Evolutionary conservation across 441 rosid genomes (phyloP).

Genomic region (Sinapis alba): DNA sequence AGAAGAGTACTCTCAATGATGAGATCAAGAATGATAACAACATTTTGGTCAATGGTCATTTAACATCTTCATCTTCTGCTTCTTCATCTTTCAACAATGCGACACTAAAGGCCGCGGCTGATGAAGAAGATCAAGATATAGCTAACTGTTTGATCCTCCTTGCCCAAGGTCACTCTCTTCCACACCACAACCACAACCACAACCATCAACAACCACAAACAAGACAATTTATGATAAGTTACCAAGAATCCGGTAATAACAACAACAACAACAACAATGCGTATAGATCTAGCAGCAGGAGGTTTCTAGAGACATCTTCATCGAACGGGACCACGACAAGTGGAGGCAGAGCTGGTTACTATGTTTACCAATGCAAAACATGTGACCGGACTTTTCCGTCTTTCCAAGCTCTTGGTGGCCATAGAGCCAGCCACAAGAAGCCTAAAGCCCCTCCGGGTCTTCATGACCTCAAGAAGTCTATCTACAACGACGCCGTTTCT

Average conservation of each 20-base stretch:
- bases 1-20: conserved; percentile 9
- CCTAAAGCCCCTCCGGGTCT: conserved; percentile 43
- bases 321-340: conserved; percentile 41
- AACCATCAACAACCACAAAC: conserved; percentile 34
- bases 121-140: conserved; percentile 85
- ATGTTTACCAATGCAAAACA: conserved; percentile 87
- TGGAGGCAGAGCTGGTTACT: conserved; percentile 62
- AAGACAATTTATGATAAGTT: conserved; percentile 32
- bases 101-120: conserved; percentile 35
- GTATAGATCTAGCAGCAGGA: conserved; percentile 60
- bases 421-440: conserved; percentile 92
- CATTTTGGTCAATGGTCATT: conserved; percentile 20
- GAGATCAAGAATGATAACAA: background rate
- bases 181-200: conserved; percentile 14
- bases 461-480: conserved; percentile 56
- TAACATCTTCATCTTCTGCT: conserved; percentile 48
- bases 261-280: conserved; percentile 8
- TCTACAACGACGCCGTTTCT: background rate
- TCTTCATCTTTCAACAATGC: conserved; percentile 44
- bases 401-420: conserved; percentile 95
- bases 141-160: conserved; percentile 91
- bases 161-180: conserved; percentile 63
- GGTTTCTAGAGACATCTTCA: conserved; percentile 54
- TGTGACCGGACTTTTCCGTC: conserved; percentile 84
- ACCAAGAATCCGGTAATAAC: conserved; percentile 28